Conservation (phyloP, 2,329 filamentous ascomycete genomes). For the Massarina eburnea region DNA sequence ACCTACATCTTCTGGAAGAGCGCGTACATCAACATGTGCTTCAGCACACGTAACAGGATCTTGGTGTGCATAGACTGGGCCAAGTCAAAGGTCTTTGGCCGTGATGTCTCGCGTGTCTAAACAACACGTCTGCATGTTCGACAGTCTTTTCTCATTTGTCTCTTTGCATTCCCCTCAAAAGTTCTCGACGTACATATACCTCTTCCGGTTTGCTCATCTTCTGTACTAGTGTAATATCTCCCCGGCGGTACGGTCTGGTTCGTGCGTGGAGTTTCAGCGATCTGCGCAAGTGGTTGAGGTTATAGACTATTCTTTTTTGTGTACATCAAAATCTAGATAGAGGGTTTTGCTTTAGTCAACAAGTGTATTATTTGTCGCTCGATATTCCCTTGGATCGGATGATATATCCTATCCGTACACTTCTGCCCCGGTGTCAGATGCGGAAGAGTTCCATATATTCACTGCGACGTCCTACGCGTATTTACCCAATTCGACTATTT, state of each 20-base stretch:
- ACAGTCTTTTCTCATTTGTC: background rate
- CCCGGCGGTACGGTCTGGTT: background rate
- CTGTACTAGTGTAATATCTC: conserved; percentile 2
- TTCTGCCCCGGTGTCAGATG: too few relatives aligned
- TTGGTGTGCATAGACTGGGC: conserved; percentile 93
- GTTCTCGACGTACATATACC: background rate
- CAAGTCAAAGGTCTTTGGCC: conserved; percentile 95
- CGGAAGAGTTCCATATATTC: too few relatives aligned
- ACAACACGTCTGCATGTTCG: background rate
- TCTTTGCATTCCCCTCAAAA: background rate
- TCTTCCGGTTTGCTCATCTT: background rate
- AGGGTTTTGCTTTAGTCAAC: too few relatives aligned
- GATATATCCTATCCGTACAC: too few relatives aligned
- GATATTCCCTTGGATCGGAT: too few relatives aligned
- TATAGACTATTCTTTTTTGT: too few relatives aligned
- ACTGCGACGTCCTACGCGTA: too few relatives aligned
- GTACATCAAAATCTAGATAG: too few relatives aligned
- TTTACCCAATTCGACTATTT: too few relatives aligned
- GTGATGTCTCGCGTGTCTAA: conserved; percentile 80
- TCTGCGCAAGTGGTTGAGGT: too few relatives aligned
- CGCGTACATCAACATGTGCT: conserved; percentile 99
- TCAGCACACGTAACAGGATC: conserved; percentile 95
- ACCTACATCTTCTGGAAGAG: conserved; percentile 99
- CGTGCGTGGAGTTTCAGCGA: too few relatives aligned
- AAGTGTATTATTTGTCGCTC: too few relatives aligned